Conservation (phyloP, 345 rosid species). For the Crucihimalaya himalaica region DNA sequence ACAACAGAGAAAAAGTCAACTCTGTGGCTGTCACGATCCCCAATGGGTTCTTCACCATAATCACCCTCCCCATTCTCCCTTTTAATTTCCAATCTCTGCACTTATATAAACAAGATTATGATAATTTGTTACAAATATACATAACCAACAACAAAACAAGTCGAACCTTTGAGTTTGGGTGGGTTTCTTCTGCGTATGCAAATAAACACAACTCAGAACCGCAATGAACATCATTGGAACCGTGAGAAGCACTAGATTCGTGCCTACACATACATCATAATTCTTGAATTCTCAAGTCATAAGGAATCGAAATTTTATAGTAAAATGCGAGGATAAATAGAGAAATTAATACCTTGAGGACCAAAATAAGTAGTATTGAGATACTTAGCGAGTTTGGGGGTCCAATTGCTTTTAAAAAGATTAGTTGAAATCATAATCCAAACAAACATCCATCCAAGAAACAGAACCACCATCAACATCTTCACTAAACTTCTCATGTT, state of each 20-base stretch:
- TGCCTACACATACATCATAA: constrained; percentile 40
- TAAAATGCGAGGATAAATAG: background rate
- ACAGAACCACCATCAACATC: constrained; percentile 39
- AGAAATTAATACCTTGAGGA: constrained; percentile 49
- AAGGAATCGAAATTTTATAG: background rate
- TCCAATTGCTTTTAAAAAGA: constrained; percentile 44
- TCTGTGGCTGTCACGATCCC: constrained; percentile 61
- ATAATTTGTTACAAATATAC: background rate
- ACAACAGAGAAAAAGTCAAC: constrained; percentile 52
- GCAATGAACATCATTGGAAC: constrained; percentile 66
- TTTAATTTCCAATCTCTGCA: constrained; percentile 21
- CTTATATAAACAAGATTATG: background rate
- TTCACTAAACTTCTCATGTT: constrained; percentile 31
- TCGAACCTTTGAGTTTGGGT: constrained; percentile 23
- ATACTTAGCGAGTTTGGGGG: constrained; percentile 41
- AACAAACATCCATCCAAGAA: constrained; percentile 55
- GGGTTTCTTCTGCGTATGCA: constrained; percentile 52
- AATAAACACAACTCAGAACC: constrained; percentile 56
- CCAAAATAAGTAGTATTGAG: constrained; percentile 58
- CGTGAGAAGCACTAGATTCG: constrained; percentile 58
- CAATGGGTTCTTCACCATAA: constrained; percentile 60
- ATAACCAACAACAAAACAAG: background rate
- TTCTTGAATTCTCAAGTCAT: background rate
- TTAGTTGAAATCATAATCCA: constrained; percentile 63
- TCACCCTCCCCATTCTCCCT: constrained; percentile 42